phyloP scores from a whole-genome alignment of 305 asterid species.

The Solanum aculeatissimum region DNA sequence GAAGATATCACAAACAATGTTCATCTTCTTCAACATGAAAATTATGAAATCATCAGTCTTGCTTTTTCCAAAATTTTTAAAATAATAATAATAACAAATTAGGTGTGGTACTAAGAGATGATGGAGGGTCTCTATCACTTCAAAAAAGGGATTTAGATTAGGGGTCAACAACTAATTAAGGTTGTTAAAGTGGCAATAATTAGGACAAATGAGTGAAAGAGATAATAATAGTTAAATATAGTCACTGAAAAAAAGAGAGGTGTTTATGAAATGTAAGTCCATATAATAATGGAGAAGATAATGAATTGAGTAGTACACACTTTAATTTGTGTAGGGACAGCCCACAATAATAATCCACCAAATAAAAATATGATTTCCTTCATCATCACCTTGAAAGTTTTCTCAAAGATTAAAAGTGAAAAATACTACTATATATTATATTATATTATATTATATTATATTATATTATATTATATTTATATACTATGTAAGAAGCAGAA shows the following conservation, averaged over 20 bases:
- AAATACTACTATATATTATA: not conserved
- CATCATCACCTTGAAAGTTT: slow-evolving; percentile 7
- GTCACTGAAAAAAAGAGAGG: slow-evolving; percentile 5
- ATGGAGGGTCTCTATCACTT: not conserved
- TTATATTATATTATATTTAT: not conserved
- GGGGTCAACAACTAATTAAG: slow-evolving; percentile 25
- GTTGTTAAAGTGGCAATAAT: slow-evolving; percentile 33
- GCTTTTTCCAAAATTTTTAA: not conserved
- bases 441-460: not conserved
- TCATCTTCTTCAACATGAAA: not conserved
- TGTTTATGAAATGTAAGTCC: slow-evolving; percentile 8
- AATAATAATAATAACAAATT: not conserved
- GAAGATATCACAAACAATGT: not conserved
- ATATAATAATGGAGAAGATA: slow-evolving; percentile 40
- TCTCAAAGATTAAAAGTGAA: not conserved
- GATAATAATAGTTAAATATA: slow-evolving; percentile 4
- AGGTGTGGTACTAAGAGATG: not conserved
- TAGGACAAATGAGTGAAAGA: slow-evolving; percentile 12
- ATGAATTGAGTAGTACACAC: slow-evolving; percentile 4
- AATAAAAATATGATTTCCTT: slow-evolving; percentile 6
- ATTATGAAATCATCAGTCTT: slow-evolving; percentile 8
- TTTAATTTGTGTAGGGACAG: slow-evolving; percentile 14
- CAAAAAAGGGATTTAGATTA: not conserved
- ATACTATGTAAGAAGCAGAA: not conserved
- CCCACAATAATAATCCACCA: slow-evolving; percentile 22